phyloP scores from a whole-genome alignment of 202 grass and related monocot species.

The Tripidium arundinaceum region DNA sequence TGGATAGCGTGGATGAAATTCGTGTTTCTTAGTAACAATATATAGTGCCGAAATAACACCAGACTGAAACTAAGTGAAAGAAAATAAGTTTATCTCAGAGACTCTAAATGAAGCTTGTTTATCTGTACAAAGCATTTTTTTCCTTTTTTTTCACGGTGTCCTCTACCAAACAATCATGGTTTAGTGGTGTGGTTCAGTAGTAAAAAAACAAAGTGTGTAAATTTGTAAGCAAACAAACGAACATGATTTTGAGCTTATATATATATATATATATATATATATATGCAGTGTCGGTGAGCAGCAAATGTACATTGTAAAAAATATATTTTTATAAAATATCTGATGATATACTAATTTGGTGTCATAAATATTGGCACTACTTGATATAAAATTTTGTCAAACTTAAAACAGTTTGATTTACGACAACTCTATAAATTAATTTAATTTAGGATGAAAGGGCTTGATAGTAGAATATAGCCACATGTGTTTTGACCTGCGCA shows the following conservation, averaged over 20 bases:
- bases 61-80: not conserved
- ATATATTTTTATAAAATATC: not conserved
- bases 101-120: no score
- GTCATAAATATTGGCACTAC: not conserved
- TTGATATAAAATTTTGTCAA: not conserved
- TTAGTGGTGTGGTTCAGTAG: no score
- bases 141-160: no score
- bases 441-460: not conserved
- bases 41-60: not conserved
- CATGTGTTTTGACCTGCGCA: slow-evolving; percentile 30
- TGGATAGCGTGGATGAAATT: not conserved
- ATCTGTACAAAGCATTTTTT: no score
- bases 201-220: no score
- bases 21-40: not conserved
- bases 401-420: not conserved
- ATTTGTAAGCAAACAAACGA: no score
- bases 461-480: not conserved
- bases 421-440: not conserved
- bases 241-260: no score
- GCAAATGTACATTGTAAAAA: no score
- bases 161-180: no score
- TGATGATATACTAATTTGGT: not conserved
- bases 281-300: no score
- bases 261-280: no score
- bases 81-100: no score